These are phyloP conservation scores for Aureobasidium sp. DNA, from an alignment of 2,329 filamentous ascomycete genomes.

Conservation along the genomic window DNA sequence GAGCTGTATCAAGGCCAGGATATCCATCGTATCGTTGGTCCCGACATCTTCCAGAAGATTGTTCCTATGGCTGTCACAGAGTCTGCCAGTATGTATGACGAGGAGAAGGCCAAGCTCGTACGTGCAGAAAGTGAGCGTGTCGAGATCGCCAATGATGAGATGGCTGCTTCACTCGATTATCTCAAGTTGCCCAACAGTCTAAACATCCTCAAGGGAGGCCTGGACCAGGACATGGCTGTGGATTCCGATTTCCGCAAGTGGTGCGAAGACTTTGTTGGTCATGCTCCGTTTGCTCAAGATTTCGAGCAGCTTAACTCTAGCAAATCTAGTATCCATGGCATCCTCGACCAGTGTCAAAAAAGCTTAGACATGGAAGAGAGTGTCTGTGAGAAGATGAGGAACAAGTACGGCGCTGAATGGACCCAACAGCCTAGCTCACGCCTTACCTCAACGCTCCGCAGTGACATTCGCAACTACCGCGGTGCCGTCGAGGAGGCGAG, in stretches of 20 bases:
- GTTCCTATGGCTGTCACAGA: constrained; percentile 94
- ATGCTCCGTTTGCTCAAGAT: constrained; percentile 67
- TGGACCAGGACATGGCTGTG: constrained; percentile 78
- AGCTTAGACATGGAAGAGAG: constrained; percentile 95
- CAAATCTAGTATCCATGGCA: constrained; percentile 63
- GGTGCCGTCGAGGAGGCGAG: constrained; percentile 84
- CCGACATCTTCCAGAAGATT: constrained; percentile 94
- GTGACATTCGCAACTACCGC: constrained; percentile 79
- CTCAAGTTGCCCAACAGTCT: constrained; percentile 80
- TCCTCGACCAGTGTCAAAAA: constrained; percentile 72
- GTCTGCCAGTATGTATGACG: constrained; percentile 92
- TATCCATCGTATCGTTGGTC: constrained; percentile 92
- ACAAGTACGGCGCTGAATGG: constrained; percentile 93
- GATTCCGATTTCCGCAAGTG: constrained; percentile 89
- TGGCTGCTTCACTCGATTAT: constrained; percentile 92
- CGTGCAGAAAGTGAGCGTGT: constrained; percentile 90
- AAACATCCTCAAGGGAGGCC: constrained; percentile 84
- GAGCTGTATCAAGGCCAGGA: constrained; percentile 96
- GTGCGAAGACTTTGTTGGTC: constrained; percentile 86
- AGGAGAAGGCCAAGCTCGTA: constrained; percentile 94
- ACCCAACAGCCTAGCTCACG: constrained; percentile 91
- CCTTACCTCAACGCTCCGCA: constrained; percentile 76
- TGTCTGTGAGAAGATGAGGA: constrained; percentile 98
- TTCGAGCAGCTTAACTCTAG: constrained; percentile 73
- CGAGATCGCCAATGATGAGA: constrained; percentile 86